A percentile compares a stretch with the other conserved stretches of the same genome.
Conservation (phyloP, 768 basidiomycete genomes). For the Clavulina sp. region DNA sequence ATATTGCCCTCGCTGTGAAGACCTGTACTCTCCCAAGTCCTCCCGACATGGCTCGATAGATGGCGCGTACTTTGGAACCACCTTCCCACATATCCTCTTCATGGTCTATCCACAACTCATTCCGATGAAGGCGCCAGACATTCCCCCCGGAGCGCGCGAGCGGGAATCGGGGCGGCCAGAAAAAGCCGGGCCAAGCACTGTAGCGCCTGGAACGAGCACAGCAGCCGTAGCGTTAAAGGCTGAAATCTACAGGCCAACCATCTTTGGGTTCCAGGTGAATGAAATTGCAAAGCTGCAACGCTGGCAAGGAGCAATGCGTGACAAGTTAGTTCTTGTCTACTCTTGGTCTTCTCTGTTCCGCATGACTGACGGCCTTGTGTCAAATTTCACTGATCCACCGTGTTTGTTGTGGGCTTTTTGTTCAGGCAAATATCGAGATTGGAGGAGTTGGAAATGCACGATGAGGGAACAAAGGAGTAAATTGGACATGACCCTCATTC, state of each 20-base stretch:
- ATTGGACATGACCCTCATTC: too few species aligned
- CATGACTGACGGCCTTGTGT: too few species aligned
- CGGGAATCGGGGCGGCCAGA: conserved; percentile 14
- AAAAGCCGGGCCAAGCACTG: conserved; percentile 25
- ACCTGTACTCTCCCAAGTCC: conserved; percentile 95
- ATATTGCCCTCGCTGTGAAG: conserved; percentile 95
- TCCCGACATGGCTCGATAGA: conserved; percentile 95
- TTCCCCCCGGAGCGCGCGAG: neutral
- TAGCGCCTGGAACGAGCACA: conserved; percentile 53
- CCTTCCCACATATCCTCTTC: conserved; percentile 91
- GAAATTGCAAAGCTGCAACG: conserved; percentile 85
- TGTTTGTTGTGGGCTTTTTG: too few species aligned
- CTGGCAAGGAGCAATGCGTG: conserved; percentile 90
- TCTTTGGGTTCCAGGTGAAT: conserved; percentile 93
- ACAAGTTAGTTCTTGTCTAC: conserved; percentile 41
- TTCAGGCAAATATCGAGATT: too few species aligned
- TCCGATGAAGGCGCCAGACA: conserved; percentile 41
- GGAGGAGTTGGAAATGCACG: too few species aligned
- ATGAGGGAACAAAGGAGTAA: too few species aligned
- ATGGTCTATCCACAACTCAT: conserved; percentile 92
- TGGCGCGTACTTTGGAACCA: conserved; percentile 96
- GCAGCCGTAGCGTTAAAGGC: conserved; percentile 73
- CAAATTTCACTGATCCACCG: too few species aligned
- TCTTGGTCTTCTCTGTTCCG: too few species aligned
- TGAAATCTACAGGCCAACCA: conserved; percentile 79